A percentile compares a stretch with the other conserved stretches of the same genome.
Evolutionary conservation across 108 stramenopile genomes (phyloP).

Genomic region (Cyclotella choctawhatcheeana): DNA sequence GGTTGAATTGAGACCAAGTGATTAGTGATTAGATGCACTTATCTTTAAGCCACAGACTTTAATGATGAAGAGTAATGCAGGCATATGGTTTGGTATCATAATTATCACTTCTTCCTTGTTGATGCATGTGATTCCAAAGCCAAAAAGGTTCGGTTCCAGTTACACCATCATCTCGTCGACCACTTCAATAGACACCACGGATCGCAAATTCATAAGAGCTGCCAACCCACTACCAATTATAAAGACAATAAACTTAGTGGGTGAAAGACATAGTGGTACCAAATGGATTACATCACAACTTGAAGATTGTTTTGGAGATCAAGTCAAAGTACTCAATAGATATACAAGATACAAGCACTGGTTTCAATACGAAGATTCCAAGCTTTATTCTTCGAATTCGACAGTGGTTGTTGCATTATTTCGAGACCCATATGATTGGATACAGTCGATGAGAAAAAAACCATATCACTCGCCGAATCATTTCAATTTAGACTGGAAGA

Average conservation of each 20-base stretch:
- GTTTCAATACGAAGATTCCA: slow-evolving; percentile 49
- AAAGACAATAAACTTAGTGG: slow-evolving; percentile 41
- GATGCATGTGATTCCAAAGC: not conserved
- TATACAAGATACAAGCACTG: slow-evolving; percentile 49
- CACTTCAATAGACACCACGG: not conserved
- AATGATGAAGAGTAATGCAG: not conserved
- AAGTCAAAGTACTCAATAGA: slow-evolving; percentile 24
- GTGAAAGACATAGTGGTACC: slow-evolving; percentile 57
- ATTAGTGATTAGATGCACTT: too few relatives aligned
- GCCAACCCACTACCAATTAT: not conserved
- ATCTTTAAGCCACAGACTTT: too few relatives aligned
- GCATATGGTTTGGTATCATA: not conserved
- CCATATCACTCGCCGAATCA: slow-evolving; percentile 60
- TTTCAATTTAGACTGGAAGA: slow-evolving; percentile 45
- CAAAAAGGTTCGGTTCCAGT: too few relatives aligned
- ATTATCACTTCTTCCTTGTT: not conserved
- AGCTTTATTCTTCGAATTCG: slow-evolving; percentile 16
- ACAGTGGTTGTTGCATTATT: slow-evolving; percentile 56
- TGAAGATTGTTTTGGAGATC: slow-evolving; percentile 32
- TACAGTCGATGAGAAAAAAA: slow-evolving; percentile 57
- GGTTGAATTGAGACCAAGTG: not conserved
- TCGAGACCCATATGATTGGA: slow-evolving; percentile 66
- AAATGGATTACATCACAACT: slow-evolving; percentile 54
- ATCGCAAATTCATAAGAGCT: not conserved
- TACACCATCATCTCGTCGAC: too few relatives aligned